Percentiles rank a stretch among this genome's conserved stretches.
Conservation (phyloP, 129 eudicot species). For the Saussurea involucrata region DNA sequence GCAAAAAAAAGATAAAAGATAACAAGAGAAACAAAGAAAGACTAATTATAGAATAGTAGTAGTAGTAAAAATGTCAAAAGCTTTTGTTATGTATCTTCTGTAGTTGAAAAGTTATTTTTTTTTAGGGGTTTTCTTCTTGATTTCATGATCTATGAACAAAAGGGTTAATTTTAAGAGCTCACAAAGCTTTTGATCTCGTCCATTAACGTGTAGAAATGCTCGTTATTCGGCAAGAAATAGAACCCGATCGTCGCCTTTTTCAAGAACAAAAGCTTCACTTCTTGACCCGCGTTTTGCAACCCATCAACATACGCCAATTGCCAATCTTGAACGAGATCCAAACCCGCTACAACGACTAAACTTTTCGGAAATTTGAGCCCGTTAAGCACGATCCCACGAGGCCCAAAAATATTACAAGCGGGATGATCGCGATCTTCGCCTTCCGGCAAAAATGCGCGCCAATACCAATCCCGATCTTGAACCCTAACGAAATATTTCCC, state of each 20-base stretch:
- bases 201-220: slow-evolving; percentile 56
- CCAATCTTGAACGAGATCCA: slow-evolving; percentile 68
- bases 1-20: neutral
- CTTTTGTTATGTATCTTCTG: slow-evolving; percentile 52
- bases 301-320: slow-evolving; percentile 60
- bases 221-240: slow-evolving; percentile 70
- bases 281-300: slow-evolving; percentile 45
- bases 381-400: slow-evolving; percentile 39
- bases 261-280: slow-evolving; percentile 50
- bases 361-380: slow-evolving; percentile 55
- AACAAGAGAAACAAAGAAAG: slow-evolving; percentile 9
- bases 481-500: slow-evolving; percentile 78
- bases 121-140: neutral
- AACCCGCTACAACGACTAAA: slow-evolving; percentile 55
- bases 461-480: slow-evolving; percentile 94
- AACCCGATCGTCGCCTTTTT: slow-evolving; percentile 64
- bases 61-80: slow-evolving; percentile 38
- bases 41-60: slow-evolving; percentile 17
- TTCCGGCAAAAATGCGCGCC: slow-evolving; percentile 87
- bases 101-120: slow-evolving; percentile 19
- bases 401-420: slow-evolving; percentile 89
- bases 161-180: slow-evolving; percentile 27
- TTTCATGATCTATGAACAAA: slow-evolving; percentile 34
- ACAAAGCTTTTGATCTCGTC: slow-evolving; percentile 60
- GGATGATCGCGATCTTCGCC: slow-evolving; percentile 94